phyloP scores from a whole-genome alignment of 352 stramenopile species.

The Ophiocytium majus region DNA sequence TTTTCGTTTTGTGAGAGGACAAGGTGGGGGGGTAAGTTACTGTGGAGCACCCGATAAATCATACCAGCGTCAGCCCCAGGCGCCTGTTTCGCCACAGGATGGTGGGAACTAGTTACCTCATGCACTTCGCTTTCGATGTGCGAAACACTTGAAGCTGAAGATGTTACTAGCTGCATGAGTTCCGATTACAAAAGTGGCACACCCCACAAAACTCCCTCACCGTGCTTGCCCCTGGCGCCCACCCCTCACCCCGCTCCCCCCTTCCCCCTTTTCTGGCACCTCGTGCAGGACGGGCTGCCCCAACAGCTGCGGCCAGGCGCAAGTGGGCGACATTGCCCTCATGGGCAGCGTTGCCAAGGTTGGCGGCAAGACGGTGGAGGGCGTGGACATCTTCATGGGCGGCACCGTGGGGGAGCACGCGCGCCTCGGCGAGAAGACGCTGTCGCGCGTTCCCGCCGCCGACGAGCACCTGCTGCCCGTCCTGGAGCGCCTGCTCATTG shows the following conservation, averaged over 20 bases:
- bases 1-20: too few species aligned
- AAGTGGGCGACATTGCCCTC: conserved; percentile 67
- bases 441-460: conserved; percentile 63
- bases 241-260: background rate
- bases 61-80: too few species aligned
- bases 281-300: conserved; percentile 61
- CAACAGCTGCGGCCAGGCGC: conserved; percentile 52
- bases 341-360: conserved; percentile 72
- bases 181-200: too few species aligned
- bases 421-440: conserved; percentile 61
- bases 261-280: background rate
- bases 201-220: too few species aligned
- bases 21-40: too few species aligned
- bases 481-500: conserved; percentile 67
- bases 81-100: too few species aligned
- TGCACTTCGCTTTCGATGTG: too few species aligned
- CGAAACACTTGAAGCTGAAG: too few species aligned
- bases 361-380: conserved; percentile 70
- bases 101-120: too few species aligned
- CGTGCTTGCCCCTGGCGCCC: too few species aligned
- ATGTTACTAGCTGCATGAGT: too few species aligned
- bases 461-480: conserved; percentile 68
- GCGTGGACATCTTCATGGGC: conserved; percentile 75
- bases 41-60: too few species aligned
- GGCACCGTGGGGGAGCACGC: conserved; percentile 67